Evolutionary conservation across 257 asterid species (phyloP).

Genomic region (Jacaranda copaia): DNA sequence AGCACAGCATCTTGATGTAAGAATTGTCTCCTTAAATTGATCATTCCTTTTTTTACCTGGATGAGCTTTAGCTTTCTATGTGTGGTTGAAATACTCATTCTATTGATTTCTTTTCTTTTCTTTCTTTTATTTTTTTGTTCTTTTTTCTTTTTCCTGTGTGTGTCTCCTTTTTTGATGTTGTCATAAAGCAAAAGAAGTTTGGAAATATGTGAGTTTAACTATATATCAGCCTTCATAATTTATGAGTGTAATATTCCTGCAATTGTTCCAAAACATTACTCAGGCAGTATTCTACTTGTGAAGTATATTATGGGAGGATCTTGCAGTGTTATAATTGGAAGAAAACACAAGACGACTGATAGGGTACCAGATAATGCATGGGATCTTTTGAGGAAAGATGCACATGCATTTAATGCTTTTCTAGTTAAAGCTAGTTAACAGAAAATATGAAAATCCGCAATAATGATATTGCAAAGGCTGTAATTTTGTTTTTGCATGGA

Average conservation of each 20-base stretch:
- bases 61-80: not conserved
- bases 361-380: not conserved
- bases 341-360: not conserved
- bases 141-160: no score
- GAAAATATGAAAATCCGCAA: not conserved
- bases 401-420: not conserved
- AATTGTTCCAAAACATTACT: not conserved
- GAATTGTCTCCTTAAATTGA: no score
- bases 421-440: not conserved
- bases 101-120: no score
- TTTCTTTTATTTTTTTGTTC: no score
- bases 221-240: not conserved
- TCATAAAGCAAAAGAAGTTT: not conserved
- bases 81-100: no score
- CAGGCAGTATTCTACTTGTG: not conserved
- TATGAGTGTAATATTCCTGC: not conserved
- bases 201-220: not conserved
- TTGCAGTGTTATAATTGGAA: not conserved
- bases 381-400: not conserved
- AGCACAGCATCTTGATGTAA: no score
- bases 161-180: not conserved
- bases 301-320: not conserved
- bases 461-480: not conserved
- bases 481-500: not conserved
- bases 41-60: not conserved